These are phyloP conservation scores for Balakata baccata DNA, from an alignment of 345 rosid species.

Conservation along the genomic window DNA sequence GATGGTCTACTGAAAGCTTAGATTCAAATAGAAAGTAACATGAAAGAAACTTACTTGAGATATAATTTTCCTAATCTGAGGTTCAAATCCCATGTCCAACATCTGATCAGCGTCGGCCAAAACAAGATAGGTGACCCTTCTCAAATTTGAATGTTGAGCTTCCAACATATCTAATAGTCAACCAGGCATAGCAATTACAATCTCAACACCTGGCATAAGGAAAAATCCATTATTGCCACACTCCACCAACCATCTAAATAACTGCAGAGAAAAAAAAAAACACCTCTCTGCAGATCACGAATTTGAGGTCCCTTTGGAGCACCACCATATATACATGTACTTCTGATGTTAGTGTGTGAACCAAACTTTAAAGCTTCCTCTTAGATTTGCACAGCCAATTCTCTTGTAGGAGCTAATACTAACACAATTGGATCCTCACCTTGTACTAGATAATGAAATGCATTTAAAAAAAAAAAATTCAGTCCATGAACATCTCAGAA, in stretches of 20 bases:
- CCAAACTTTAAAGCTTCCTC: slow-evolving; percentile 83
- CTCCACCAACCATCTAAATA: slow-evolving; percentile 7
- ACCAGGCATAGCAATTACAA: slow-evolving; percentile 97
- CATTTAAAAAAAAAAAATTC: slow-evolving; percentile 1
- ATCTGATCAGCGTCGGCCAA: slow-evolving; percentile 96
- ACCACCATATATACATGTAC: slow-evolving; percentile 93
- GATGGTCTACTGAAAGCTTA: background rate
- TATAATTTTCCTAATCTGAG: slow-evolving; percentile 87
- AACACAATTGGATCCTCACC: slow-evolving; percentile 88
- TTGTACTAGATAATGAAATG: slow-evolving; percentile 38
- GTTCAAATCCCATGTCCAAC: slow-evolving; percentile 99
- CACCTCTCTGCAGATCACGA: slow-evolving; percentile 90
- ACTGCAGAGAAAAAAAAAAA: background rate
- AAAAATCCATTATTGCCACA: slow-evolving; percentile 10
- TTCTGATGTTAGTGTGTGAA: slow-evolving; percentile 55
- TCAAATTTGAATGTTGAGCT: slow-evolving; percentile 73
- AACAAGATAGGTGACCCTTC: slow-evolving; percentile 88
- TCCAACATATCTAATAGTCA: slow-evolving; percentile 93
- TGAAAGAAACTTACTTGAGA: slow-evolving; percentile 53
- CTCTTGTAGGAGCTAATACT: slow-evolving; percentile 91
- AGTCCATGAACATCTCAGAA: background rate
- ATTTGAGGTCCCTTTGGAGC: slow-evolving; percentile 98
- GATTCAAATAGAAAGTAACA: background rate
- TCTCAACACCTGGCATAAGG: slow-evolving; percentile 71
- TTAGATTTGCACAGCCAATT: slow-evolving; percentile 93